A percentile compares a stretch with the other conserved stretches of the same genome.
Conservation (phyloP, 1,284 basidiomycete species). For the Leccinum angustisporum region DNA sequence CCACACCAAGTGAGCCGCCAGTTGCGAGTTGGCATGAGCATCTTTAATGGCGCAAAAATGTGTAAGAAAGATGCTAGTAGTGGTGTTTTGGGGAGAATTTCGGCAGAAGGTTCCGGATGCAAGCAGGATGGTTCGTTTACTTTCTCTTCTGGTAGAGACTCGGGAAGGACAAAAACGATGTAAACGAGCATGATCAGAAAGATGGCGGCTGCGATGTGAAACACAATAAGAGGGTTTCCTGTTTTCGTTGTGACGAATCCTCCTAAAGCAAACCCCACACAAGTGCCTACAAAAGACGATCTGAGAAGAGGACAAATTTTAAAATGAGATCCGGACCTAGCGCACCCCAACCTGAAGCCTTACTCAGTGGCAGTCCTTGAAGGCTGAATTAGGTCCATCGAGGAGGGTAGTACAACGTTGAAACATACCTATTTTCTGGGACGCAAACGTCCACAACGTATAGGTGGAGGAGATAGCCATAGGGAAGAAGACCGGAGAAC, state of each 20-base stretch:
- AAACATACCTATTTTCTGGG: conserved; percentile 30
- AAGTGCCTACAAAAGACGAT: conserved; percentile 20
- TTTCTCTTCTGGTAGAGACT: conserved; percentile 33
- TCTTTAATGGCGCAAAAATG: conserved; percentile 29
- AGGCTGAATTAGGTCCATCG: not conserved
- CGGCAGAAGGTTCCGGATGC: conserved; percentile 1
- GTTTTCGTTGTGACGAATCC: conserved; percentile 32
- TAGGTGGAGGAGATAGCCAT: conserved; percentile 27
- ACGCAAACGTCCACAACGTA: conserved; percentile 32
- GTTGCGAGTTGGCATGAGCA: conserved; percentile 27
- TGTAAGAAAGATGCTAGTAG: not conserved
- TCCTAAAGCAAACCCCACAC: conserved; percentile 30
- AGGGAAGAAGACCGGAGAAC: conserved; percentile 14
- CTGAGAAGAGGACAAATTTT: not conserved
- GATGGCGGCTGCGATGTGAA: conserved; percentile 21
- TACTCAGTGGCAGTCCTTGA: conserved; percentile 33
- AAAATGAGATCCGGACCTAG: conserved; percentile 21
- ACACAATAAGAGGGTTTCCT: conserved; percentile 29
- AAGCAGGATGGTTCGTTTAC: conserved; percentile 21
- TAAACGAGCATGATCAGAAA: conserved; percentile 24
- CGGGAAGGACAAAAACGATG: conserved; percentile 27
- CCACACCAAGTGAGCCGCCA: conserved; percentile 35
- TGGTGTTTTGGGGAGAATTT: not conserved
- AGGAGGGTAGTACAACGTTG: not conserved
- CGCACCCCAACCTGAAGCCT: conserved; percentile 28